Evolutionary conservation across 1,284 basidiomycete genomes (phyloP), one percentile per base, ranked within the genome.

Genomic region (Boletus chippewaensis): DNA sequence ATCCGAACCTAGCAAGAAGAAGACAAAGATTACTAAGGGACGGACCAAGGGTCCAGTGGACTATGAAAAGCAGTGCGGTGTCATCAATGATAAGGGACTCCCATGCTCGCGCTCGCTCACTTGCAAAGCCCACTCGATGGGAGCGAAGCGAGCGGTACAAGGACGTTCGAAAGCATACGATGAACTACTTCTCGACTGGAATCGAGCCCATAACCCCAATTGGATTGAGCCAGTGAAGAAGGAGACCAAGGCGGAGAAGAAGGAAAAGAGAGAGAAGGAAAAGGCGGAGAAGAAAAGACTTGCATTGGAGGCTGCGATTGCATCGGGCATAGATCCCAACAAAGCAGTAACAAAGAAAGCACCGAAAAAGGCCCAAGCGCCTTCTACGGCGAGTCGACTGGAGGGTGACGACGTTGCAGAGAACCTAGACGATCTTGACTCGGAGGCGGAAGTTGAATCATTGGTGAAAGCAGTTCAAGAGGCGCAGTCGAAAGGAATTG

Each of bases 51-150:
- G 89, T 2, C 92, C 92, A 2, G 82, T 95, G 47, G 87, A 98
- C 68, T 84, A 88, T 57, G 92, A 97, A 73, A 84, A 83, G 55
- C 94, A 98, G 62, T 99, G 95, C 61, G 95, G 96, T 50, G 95
- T 99, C 41, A 95, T 97, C 68, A 98, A 95, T 72, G 95, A 97
- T 72, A 97, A 97, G 67, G 81, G 81, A 41, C 74, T 93, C 10
- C 93, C 91, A 0, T 99, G 95, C 68, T 92, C 93, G n/a, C 90
- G 95, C 38, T 94, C 92, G 12, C 79, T 99, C 34, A 98, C 95
- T 0, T 99, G 95, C 77, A 99, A 99, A 71, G 94, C 95, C 4
- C 95, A 99, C 67, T 89, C 91, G 1, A 96, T 99, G 88, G 93
- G 93, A 29, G 91, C 93, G 24, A 99, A 99, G 69, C 87, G 96